Percentiles rank a stretch among this genome's conserved stretches.
Conservation (phyloP, 805 yeast species). For the Candida nanaspora region DNA sequence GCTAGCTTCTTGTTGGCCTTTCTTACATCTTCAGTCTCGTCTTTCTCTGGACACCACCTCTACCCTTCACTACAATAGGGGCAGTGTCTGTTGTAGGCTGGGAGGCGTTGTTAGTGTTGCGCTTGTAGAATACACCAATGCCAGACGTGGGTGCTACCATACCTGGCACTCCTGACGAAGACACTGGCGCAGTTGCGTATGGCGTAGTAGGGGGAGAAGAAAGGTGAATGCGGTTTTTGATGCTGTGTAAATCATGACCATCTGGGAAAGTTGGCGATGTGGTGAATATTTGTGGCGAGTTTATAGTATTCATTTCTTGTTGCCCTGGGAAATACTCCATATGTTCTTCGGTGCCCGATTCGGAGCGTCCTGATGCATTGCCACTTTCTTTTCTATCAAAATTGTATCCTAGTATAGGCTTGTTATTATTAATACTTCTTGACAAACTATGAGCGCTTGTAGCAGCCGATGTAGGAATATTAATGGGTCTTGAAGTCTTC, state of each 20-base stretch:
- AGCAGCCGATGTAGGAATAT: constrained; percentile 8
- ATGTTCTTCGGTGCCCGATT: too few relatives aligned
- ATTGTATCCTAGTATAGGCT: background rate
- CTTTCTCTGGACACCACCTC: constrained; percentile 19
- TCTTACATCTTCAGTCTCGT: constrained; percentile 14
- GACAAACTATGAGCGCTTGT: background rate
- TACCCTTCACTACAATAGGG: constrained; percentile 13
- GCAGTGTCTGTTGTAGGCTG: constrained; percentile 9
- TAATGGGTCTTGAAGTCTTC: constrained; percentile 17
- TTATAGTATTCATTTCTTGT: too few relatives aligned
- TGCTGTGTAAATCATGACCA: too few relatives aligned
- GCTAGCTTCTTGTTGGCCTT: too few relatives aligned
- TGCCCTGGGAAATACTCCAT: too few relatives aligned
- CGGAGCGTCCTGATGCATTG: too few relatives aligned
- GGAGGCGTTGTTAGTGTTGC: background rate
- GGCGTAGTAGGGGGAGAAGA: too few relatives aligned
- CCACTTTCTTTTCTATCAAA: background rate
- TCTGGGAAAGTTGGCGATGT: too few relatives aligned
- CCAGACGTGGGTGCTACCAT: background rate
- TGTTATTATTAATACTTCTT: background rate
- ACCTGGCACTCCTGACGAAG: too few relatives aligned
- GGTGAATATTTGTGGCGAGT: too few relatives aligned
- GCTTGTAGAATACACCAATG: background rate
- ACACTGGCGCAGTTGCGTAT: too few relatives aligned
- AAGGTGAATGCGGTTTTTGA: too few relatives aligned